These are phyloP conservation scores for Colletotrichum godetiae DNA, from an alignment of 2,329 filamentous ascomycete species.

Conservation along the genomic window DNA sequence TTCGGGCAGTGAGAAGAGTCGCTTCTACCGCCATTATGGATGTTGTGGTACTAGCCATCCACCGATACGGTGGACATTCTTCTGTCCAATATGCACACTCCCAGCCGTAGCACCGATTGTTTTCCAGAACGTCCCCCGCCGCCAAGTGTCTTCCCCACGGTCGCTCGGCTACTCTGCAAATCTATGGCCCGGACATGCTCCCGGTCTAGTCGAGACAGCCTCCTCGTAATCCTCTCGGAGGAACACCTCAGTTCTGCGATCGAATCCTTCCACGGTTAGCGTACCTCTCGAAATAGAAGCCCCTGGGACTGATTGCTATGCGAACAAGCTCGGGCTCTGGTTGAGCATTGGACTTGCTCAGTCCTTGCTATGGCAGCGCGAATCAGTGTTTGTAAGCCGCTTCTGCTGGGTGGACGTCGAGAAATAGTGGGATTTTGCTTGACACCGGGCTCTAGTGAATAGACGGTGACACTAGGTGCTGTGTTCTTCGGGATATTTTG, in stretches of 20 bases:
- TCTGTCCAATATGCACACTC: not conserved
- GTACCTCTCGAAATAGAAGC: slow-evolving; percentile 8
- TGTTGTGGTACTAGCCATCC: not conserved
- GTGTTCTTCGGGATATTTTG: not conserved
- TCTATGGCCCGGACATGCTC: not conserved
- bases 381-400: not conserved
- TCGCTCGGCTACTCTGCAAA: slow-evolving; percentile 2
- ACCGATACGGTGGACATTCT: slow-evolving; percentile 24
- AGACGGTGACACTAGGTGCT: not conserved
- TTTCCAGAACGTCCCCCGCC: slow-evolving; percentile 1
- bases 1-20: not conserved
- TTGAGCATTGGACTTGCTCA: not conserved
- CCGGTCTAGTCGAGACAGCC: slow-evolving; percentile 15
- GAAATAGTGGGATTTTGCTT: not conserved
- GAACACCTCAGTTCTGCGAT: not conserved
- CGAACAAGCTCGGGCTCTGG: not conserved
- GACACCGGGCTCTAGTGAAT: not conserved
- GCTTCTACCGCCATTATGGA: not conserved
- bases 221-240: slow-evolving; percentile 4
- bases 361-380: not conserved
- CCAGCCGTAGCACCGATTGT: slow-evolving; percentile 1
- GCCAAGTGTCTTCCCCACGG: slow-evolving; percentile 17
- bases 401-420: not conserved
- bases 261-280: not conserved
- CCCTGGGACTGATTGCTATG: not conserved